phyloP scores from a whole-genome alignment of 1,139 yeast genomes.

The Nadsonia starkeyi-henricii region DNA sequence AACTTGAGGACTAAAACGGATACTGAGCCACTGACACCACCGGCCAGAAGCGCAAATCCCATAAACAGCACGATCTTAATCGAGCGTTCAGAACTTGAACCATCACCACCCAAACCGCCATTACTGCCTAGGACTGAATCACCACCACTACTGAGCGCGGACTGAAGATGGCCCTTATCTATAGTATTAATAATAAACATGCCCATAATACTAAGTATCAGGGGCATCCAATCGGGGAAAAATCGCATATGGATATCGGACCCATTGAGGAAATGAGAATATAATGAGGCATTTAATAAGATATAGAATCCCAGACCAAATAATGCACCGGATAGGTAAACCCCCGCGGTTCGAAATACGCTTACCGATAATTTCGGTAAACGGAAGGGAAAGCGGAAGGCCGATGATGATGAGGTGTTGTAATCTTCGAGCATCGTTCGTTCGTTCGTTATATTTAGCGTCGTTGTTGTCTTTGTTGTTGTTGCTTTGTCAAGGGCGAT shows the following conservation, averaged over 20 bases:
- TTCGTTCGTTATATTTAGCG: background rate
- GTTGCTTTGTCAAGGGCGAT: too few species aligned
- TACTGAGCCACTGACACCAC: slow-evolving; percentile 87
- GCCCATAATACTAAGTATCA: slow-evolving; percentile 75
- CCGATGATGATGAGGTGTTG: slow-evolving; percentile 21
- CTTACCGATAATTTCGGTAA: slow-evolving; percentile 13
- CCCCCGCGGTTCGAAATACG: slow-evolving; percentile 60
- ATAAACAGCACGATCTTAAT: slow-evolving; percentile 79
- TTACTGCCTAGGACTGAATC: slow-evolving; percentile 32
- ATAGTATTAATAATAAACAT: slow-evolving; percentile 86
- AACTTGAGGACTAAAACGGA: slow-evolving; percentile 79
- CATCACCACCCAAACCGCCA: slow-evolving; percentile 18
- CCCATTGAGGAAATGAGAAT: slow-evolving; percentile 73
- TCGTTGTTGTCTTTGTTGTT: too few species aligned
- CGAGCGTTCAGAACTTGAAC: slow-evolving; percentile 67
- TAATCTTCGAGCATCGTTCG: background rate
- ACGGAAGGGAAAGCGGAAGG: slow-evolving; percentile 16
- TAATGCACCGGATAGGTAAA: slow-evolving; percentile 58
- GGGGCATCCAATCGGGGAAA: slow-evolving; percentile 86
- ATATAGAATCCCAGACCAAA: slow-evolving; percentile 87
- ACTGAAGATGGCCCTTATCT: slow-evolving; percentile 65
- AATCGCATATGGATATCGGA: slow-evolving; percentile 77
- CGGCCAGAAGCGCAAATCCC: slow-evolving; percentile 86
- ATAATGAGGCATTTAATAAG: slow-evolving; percentile 77
- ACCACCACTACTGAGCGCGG: slow-evolving; percentile 33